These are phyloP conservation scores for Carex parvula DNA, from an alignment of 176 grass and related monocot genomes.

Conservation along the genomic window DNA sequence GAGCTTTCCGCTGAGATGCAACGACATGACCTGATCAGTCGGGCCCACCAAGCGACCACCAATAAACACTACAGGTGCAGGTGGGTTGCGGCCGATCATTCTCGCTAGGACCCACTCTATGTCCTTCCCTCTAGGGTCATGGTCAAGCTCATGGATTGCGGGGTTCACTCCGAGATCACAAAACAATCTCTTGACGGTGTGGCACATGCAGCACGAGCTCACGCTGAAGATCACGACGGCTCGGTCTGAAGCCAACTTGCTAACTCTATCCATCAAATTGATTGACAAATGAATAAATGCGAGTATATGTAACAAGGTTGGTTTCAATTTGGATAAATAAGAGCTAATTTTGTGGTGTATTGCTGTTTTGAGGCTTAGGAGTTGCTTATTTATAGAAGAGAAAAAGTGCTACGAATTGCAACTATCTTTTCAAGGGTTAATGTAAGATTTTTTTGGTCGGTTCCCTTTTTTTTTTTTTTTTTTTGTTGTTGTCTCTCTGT, in stretches of 20 bases:
- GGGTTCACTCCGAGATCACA: constrained; percentile 45
- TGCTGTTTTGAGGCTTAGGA: neutral
- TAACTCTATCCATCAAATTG: constrained; percentile 35
- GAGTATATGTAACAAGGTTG: neutral
- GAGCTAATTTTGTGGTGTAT: neutral
- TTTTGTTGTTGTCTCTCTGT: neutral
- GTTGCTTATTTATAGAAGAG: neutral
- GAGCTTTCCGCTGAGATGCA: constrained; percentile 58
- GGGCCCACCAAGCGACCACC: constrained; percentile 56
- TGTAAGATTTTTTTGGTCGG: neutral
- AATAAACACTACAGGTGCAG: constrained; percentile 59
- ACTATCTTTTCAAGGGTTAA: neutral
- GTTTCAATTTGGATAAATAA: neutral
- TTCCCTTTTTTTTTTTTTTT: neutral
- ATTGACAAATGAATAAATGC: neutral
- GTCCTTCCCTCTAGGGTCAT: constrained; percentile 44
- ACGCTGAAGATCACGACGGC: constrained; percentile 62
- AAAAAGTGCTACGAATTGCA: neutral
- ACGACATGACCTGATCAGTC: constrained; percentile 54
- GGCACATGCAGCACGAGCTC: constrained; percentile 80
- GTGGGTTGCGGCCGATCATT: constrained; percentile 48
- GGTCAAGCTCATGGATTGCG: constrained; percentile 50
- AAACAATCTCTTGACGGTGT: constrained; percentile 58
- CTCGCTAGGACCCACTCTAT: constrained; percentile 42
- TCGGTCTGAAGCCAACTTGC: constrained; percentile 39